These are phyloP conservation scores for Komagataella pseudopastoris DNA, from an alignment of 805 yeast genomes.

Conservation along the genomic window DNA sequence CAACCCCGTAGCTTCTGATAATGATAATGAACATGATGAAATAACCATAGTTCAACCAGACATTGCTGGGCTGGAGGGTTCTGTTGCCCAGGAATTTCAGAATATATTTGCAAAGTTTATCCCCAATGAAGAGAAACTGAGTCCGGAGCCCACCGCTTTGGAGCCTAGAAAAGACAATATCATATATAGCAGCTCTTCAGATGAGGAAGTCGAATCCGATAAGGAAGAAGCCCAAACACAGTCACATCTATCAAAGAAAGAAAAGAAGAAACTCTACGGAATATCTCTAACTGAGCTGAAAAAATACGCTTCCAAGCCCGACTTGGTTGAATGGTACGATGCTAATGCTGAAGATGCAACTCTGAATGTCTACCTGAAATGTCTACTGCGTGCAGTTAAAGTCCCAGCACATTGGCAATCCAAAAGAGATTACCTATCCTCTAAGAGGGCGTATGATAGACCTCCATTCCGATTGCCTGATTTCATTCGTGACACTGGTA, in stretches of 20 bases:
- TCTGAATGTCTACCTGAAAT: constrained; percentile 49
- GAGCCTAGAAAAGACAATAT: neutral
- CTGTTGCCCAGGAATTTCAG: neutral
- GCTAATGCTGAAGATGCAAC: constrained; percentile 74
- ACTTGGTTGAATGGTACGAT: constrained; percentile 77
- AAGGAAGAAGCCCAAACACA: constrained; percentile 10
- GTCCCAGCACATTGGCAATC: constrained; percentile 81
- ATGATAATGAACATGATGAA: neutral
- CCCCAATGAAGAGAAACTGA: neutral
- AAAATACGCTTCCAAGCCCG: constrained; percentile 46
- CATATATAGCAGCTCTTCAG: neutral
- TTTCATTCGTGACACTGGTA: constrained; percentile 72
- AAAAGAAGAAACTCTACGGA: constrained; percentile 36
- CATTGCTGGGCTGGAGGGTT: neutral
- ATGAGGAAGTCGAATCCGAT: constrained; percentile 10
- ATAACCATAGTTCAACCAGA: neutral
- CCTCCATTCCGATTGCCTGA: constrained; percentile 68
- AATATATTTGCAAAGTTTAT: neutral
- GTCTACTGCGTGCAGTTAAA: constrained; percentile 50
- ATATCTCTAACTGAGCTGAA: constrained; percentile 61
- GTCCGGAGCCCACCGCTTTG: neutral
- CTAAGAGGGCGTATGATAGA: constrained; percentile 52
- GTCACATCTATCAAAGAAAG: constrained; percentile 28
- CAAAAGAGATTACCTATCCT: constrained; percentile 61
- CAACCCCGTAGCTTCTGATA: neutral